These are phyloP conservation scores for Phymatotrichopsis omnivora DNA, from an alignment of 2,329 filamentous ascomycete species.

Conservation along the genomic window DNA sequence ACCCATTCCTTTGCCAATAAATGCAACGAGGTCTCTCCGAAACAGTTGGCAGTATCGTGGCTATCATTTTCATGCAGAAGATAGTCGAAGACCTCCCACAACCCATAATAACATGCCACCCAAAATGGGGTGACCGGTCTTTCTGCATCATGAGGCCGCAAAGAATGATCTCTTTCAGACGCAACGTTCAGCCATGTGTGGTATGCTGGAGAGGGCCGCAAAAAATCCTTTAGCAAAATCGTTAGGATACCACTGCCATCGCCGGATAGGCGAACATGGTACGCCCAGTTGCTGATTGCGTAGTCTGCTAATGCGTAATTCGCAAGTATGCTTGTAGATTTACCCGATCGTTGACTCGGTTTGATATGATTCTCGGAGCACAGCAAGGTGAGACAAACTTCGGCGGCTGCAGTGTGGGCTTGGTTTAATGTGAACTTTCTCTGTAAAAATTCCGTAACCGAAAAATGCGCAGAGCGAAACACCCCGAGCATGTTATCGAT, in stretches of 20 bases:
- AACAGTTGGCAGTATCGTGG: conserved; percentile 7
- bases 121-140: neutral
- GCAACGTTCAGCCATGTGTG: neutral
- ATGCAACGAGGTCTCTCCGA: conserved; percentile 16
- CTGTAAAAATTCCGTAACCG: conserved; percentile 9
- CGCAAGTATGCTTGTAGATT: too few relatives aligned
- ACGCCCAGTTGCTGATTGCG: conserved; percentile 2
- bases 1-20: conserved; percentile 12
- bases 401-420: neutral
- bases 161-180: neutral
- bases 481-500: conserved; percentile 7
- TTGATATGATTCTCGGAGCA: too few relatives aligned
- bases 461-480: conserved; percentile 17
- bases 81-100: neutral
- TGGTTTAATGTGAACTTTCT: neutral
- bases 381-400: conserved; percentile 3
- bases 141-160: neutral
- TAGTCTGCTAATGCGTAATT: too few relatives aligned
- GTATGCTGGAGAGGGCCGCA: neutral
- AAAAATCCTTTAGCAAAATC: neutral
- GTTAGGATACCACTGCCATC: neutral
- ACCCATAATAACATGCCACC: neutral
- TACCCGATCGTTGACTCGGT: too few relatives aligned
- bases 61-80: neutral
- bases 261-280: neutral